Percentiles rank a stretch among this genome's conserved stretches.
Evolutionary conservation across 2,329 filamentous ascomycete genomes (phyloP).

Genomic region (Alternaria sp.): DNA sequence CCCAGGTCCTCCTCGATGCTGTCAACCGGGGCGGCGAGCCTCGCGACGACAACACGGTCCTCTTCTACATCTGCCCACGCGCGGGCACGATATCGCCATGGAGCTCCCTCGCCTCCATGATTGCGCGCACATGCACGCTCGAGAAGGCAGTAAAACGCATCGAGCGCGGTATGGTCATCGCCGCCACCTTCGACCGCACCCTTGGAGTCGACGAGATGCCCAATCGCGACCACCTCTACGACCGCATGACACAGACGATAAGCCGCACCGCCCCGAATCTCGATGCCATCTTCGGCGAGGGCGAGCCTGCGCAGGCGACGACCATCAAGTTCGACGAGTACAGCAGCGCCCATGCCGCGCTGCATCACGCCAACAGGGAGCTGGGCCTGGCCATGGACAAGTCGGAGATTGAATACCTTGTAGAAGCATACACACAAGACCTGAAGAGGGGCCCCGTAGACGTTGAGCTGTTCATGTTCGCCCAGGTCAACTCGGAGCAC

Average conservation of each 20-base stretch:
- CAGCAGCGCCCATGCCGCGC: slow-evolving; percentile 71
- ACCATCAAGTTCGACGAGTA: slow-evolving; percentile 74
- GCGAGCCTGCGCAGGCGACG: slow-evolving; percentile 69
- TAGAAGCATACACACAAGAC: slow-evolving; percentile 77
- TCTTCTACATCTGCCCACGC: slow-evolving; percentile 80
- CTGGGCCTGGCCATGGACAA: slow-evolving; percentile 87
- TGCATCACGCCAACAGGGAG: slow-evolving; percentile 83
- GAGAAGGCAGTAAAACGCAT: slow-evolving; percentile 76
- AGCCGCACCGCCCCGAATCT: slow-evolving; percentile 72
- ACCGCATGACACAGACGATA: slow-evolving; percentile 94
- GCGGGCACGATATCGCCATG: slow-evolving; percentile 88
- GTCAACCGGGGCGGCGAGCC: slow-evolving; percentile 60
- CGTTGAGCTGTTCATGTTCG: slow-evolving; percentile 99
- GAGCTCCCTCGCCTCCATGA: slow-evolving; percentile 95
- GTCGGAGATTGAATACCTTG: slow-evolving; percentile 90
- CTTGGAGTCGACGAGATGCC: slow-evolving; percentile 62
- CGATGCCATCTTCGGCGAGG: slow-evolving; percentile 79
- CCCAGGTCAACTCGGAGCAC: slow-evolving; percentile 98
- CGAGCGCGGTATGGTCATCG: slow-evolving; percentile 84
- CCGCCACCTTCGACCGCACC: slow-evolving; percentile 66
- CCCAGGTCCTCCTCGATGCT: slow-evolving; percentile 57
- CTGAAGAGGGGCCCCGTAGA: slow-evolving; percentile 77
- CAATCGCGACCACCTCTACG: slow-evolving; percentile 78
- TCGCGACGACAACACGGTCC: slow-evolving; percentile 61
- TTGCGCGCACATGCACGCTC: slow-evolving; percentile 89